Evolutionary conservation across 176 grass and related monocot genomes (phyloP), one percentile per base, ranked within the genome.

Genomic region (Bromus sterilis): DNA sequence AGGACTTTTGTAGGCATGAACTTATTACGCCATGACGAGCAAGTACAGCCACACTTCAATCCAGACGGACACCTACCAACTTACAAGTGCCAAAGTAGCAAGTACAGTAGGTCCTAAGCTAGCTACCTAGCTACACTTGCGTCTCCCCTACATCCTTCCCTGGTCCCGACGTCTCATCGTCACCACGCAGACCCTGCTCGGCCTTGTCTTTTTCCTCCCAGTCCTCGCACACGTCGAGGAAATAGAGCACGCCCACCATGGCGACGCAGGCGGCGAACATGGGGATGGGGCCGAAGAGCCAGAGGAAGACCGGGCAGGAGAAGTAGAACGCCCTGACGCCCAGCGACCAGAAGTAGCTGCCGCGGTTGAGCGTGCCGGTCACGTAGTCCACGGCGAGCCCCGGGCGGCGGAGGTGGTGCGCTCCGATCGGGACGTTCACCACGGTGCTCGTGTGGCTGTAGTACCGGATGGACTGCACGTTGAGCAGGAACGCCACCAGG

Each of bases 401-500:
- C 9, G 69, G 73, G 56, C 66, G 82, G 39, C 74, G 26, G 18
- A 43, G 83, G 46, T 56, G 83, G 72, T 80, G 89, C 20, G 66
- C 80, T 39, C 12, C 58, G 12, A 83, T 29, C 9, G 94, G 94
- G 1, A 94, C 91, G 66, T 85, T 83, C 18, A 97, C 75, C 33
- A 97, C 85, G n/a, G 88, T 61, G 46, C 91, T 58, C 42, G 89
- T 41, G 59, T 97, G 90, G 87, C 81, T 97, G 85, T 97, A 97
- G 81, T 90, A 94, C 11, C 95, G 67, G 58, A 97, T 90, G 30
- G 92, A 94, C 74, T 94, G 91, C 74, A 97, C 60, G 84, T 92
- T 94, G 77, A 92, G 86, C 40, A 97, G 84, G 83, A 97, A 97
- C 5, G 95, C 83, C 3, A 97, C 77, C 4, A 92, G 80, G 92